Evolutionary conservation across 768 basidiomycete species (phyloP).

Genomic region (Psilocybe tampanensis): DNA sequence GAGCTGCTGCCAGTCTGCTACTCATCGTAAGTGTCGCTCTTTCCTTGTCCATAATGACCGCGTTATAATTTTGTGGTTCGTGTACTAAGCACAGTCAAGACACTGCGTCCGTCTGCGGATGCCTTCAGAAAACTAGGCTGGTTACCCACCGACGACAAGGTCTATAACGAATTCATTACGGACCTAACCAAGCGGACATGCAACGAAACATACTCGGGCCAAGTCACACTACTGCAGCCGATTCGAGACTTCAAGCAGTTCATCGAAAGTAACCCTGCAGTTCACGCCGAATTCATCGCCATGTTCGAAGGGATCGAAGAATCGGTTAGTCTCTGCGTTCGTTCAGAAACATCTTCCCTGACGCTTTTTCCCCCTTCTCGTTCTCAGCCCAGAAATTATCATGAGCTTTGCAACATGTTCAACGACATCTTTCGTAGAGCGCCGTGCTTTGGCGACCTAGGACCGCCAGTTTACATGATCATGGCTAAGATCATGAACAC

Average conservation of each 20-base stretch:
- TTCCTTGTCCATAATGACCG: neutral
- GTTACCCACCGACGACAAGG: conserved; percentile 1
- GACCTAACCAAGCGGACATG: neutral
- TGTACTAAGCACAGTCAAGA: neutral
- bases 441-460: conserved; percentile 4
- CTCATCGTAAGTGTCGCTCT: neutral
- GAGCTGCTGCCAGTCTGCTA: neutral
- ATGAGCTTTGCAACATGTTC: conserved; percentile 4
- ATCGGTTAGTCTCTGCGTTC: neutral
- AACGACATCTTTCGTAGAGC: conserved; percentile 8
- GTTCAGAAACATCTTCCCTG: neutral
- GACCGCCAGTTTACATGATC: conserved; percentile 9
- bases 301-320: conserved; percentile 7
- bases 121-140: conserved; percentile 4
- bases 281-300: neutral
- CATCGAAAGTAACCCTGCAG: conserved; percentile 2
- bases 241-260: conserved; percentile 7
- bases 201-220: neutral
- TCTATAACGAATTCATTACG: neutral
- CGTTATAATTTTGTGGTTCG: too few species aligned
- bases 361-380: neutral
- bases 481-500: conserved; percentile 10
- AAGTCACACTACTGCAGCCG: neutral
- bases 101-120: neutral
- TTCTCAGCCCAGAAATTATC: conserved; percentile 1